Evolutionary conservation across 441 rosid species (phyloP), one percentile per base, ranked within the genome.

Genomic region (Eutrema salsugineum): DNA sequence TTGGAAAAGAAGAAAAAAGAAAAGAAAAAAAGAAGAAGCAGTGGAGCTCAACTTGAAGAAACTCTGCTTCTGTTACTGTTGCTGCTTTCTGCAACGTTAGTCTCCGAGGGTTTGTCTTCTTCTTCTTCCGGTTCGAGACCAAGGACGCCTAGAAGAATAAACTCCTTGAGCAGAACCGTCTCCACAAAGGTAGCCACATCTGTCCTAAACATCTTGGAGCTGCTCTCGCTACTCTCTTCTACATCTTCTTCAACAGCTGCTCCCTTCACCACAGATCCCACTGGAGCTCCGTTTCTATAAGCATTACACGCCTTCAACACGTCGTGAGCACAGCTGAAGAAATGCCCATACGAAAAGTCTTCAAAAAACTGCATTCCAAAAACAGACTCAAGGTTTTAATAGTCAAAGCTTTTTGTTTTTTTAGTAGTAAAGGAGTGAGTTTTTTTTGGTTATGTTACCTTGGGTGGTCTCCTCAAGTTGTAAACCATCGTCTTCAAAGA

Each of bases 401-500:
- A 44, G 16, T 60, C 16, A 11, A 20, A 50, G 24, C 32, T 9
- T 19, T 15, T 49, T 59, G 48, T 4, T 6, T 55, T 28, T 30
- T 5, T 1, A 5, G 33, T 38, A 66, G 6, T 5, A 42, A n/a
- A 48, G 30, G 24, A 17, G 53, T 22, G 50, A 53, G 30, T 12
- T 53, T 43, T 6, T 38, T 20, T 22, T 50, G 4, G 28, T 16
- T n/a, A 22, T 50, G 22, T 28, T 81, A 89, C 98, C 96, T 88
- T 86, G 24, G 93, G 97, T 14, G 94, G 93, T 77, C 76, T 84
- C 84, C 85, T 86, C 82, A 93, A 71, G 49, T 82, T 43, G 80
- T 85, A 88, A 36, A 72, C 70, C 98, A 93, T 93, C 7, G 96
- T 89, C 80, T 73, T 89, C 55, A 91, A 73, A n/a, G 91, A 88